Percentiles rank a stretch among this genome's conserved stretches.
Evolutionary conservation across 352 stramenopile genomes (phyloP).

Genomic region (Globisporangium megalacanthum): DNA sequence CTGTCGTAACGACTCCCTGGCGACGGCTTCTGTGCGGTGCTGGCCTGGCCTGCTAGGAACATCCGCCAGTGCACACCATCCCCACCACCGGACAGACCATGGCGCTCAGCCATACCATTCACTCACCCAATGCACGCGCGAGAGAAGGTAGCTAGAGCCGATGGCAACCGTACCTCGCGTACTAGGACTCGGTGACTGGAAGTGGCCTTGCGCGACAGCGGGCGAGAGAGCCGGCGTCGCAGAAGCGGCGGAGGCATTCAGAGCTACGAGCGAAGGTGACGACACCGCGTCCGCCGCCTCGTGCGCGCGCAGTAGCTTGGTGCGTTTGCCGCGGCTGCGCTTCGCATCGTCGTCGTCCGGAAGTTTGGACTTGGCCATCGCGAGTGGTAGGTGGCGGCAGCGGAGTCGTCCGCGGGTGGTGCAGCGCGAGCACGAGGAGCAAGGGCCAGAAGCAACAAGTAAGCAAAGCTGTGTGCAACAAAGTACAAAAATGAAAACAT

Average conservation of each 20-base stretch:
- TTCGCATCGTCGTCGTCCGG: conserved; percentile 64
- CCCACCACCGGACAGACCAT: neutral
- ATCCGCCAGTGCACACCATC: neutral
- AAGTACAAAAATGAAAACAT: neutral
- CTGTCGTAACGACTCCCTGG: conserved; percentile 92
- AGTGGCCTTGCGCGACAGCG: conserved; percentile 19
- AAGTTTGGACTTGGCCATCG: conserved; percentile 58
- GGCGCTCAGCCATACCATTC: neutral
- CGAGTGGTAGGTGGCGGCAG: neutral
- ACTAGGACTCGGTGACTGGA: conserved; percentile 48
- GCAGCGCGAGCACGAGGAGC: too few relatives aligned
- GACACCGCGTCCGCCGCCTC: conserved; percentile 21
- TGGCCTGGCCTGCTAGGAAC: conserved; percentile 1
- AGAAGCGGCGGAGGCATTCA: conserved; percentile 11
- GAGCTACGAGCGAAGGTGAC: conserved; percentile 7
- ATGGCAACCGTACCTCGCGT: conserved; percentile 24
- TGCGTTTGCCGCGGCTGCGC: conserved; percentile 52
- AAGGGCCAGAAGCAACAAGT: too few relatives aligned
- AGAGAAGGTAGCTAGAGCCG: neutral
- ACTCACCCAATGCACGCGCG: neutral
- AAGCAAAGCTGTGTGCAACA: neutral
- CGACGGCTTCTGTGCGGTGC: conserved; percentile 46
- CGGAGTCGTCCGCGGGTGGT: too few relatives aligned
- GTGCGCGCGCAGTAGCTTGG: conserved; percentile 41
- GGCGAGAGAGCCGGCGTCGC: conserved; percentile 9